These are phyloP conservation scores for Byssochlamys sp. DNA, from an alignment of 2,329 filamentous ascomycete species.

Conservation along the genomic window DNA sequence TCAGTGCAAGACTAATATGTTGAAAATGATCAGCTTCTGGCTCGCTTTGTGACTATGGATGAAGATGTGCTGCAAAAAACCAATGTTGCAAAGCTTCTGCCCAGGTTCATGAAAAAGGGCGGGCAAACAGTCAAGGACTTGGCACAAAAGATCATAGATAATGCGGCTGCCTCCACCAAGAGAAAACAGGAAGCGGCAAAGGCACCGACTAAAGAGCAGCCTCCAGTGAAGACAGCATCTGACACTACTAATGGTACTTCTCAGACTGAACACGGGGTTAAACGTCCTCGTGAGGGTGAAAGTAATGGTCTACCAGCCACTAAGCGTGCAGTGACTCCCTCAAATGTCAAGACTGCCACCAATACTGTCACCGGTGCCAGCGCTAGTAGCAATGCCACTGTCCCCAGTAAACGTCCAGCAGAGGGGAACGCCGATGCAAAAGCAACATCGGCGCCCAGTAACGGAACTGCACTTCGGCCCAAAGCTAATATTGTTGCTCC, in stretches of 20 bases:
- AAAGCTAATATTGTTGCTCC: slow-evolving; percentile 31
- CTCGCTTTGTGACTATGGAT: slow-evolving; percentile 48
- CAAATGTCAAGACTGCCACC: slow-evolving; percentile 22
- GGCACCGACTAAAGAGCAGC: slow-evolving; percentile 27
- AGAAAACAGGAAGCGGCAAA: slow-evolving; percentile 32
- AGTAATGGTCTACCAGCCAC: slow-evolving; percentile 23
- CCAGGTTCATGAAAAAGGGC: slow-evolving; percentile 49
- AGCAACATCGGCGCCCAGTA: slow-evolving; percentile 12
- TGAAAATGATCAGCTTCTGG: slow-evolving; percentile 38
- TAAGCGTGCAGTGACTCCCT: slow-evolving; percentile 30
- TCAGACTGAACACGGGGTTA: slow-evolving; percentile 22
- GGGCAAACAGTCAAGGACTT: slow-evolving; percentile 47
- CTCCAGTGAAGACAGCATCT: slow-evolving; percentile 16
- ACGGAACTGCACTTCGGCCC: slow-evolving; percentile 19
- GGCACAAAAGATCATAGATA: slow-evolving; percentile 46
- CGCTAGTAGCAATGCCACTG: slow-evolving; percentile 11
- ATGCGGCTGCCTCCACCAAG: slow-evolving; percentile 36
- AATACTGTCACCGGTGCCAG: slow-evolving; percentile 7
- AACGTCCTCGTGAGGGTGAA: slow-evolving; percentile 32
- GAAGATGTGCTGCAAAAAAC: slow-evolving; percentile 50
- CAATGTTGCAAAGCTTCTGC: slow-evolving; percentile 50
- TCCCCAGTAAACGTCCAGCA: slow-evolving; percentile 18
- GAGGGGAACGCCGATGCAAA: slow-evolving; percentile 23
- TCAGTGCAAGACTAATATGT: background rate
- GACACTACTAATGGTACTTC: slow-evolving; percentile 8